A percentile compares a stretch with the other conserved stretches of the same genome.
Conservation (phyloP, 177 flowering plant genomes). For the Vitis hybrid region DNA sequence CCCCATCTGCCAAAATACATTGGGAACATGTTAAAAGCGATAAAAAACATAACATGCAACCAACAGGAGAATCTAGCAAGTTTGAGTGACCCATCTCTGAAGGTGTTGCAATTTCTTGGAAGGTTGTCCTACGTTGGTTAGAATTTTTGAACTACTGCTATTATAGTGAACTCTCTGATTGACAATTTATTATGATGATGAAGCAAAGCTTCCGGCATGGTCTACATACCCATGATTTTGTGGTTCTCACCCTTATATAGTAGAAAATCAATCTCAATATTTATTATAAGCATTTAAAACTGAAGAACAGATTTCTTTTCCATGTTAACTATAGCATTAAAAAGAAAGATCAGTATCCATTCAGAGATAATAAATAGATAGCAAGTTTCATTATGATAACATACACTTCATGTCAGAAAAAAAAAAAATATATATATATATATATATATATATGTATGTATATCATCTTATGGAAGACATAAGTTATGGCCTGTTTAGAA, state of each 20-base stretch:
- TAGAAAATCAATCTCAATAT: too few species aligned
- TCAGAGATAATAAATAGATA: too few species aligned
- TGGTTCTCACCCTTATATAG: neutral
- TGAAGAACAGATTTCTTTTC: too few species aligned
- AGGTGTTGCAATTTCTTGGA: neutral
- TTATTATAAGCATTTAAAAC: too few species aligned
- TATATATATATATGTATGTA: too few species aligned
- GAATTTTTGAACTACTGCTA: neutral
- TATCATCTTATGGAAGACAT: too few species aligned
- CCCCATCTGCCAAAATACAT: slow-evolving; percentile 76
- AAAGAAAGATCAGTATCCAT: too few species aligned
- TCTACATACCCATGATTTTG: neutral
- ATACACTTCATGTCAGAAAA: too few species aligned
- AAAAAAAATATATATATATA: too few species aligned
- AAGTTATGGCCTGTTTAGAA: neutral
- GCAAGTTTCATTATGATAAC: too few species aligned
- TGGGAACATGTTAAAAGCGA: neutral
- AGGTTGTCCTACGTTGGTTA: neutral
- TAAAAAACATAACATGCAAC: neutral
- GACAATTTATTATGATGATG: neutral
- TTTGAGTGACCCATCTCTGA: neutral
- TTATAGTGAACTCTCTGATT: neutral
- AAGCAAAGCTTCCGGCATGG: neutral
- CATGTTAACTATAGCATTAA: too few species aligned
- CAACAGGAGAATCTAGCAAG: neutral